Percentiles rank a stretch among this genome's conserved stretches.
Evolutionary conservation across 1,139 yeast genomes (phyloP).

Genomic region (Pneumocystis canis): DNA sequence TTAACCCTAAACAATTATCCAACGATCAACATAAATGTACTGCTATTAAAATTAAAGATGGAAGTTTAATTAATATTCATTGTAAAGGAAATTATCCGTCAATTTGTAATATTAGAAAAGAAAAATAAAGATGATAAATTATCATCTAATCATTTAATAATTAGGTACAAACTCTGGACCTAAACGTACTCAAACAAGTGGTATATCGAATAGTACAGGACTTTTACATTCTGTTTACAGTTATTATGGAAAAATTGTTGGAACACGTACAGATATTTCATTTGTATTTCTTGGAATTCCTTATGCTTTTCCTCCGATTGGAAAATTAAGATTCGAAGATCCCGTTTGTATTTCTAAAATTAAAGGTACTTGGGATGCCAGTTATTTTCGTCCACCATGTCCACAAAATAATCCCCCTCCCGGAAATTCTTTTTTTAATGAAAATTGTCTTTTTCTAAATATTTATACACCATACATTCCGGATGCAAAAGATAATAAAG

Average conservation of each 20-base stretch:
- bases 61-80: too few relatives aligned
- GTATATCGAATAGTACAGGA: not conserved
- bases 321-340: conserved; percentile 4
- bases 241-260: not conserved
- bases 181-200: not conserved
- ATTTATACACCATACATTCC: not conserved
- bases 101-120: too few relatives aligned
- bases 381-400: conserved; percentile 8
- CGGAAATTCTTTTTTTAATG: conserved; percentile 18
- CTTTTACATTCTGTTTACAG: conserved; percentile 1
- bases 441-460: conserved; percentile 10
- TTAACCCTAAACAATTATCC: too few relatives aligned
- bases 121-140: too few relatives aligned
- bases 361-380: conserved; percentile 8
- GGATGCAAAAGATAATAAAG: not conserved
- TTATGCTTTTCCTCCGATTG: conserved; percentile 8
- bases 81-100: too few relatives aligned
- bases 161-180: not conserved
- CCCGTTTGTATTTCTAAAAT: conserved; percentile 3
- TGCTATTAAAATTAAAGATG: too few relatives aligned
- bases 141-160: too few relatives aligned
- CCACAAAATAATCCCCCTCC: conserved; percentile 7
- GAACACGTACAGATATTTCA: not conserved
- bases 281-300: conserved; percentile 3
- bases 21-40: too few relatives aligned